Evolutionary conservation across 2,329 filamentous ascomycete species (phyloP).

Genomic region (Aureobasidium zeae): DNA sequence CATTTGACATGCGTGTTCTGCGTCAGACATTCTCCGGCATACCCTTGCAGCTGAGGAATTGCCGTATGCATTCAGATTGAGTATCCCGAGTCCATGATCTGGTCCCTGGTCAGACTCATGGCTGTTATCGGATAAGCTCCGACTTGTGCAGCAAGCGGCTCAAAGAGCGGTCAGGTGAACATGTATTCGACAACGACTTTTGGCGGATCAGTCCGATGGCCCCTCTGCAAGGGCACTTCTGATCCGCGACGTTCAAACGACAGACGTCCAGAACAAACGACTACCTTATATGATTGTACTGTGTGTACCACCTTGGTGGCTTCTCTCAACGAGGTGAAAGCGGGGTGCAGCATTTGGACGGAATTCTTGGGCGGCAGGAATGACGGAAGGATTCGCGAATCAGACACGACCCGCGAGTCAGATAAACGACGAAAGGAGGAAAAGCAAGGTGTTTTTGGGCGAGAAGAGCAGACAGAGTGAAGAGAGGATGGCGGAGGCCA

Average conservation of each 20-base stretch:
- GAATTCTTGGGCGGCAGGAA: background rate
- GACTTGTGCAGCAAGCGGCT: too few relatives aligned
- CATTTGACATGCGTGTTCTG: too few relatives aligned
- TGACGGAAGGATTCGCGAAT: background rate
- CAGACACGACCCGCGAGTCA: constrained; percentile 5
- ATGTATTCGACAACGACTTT: background rate
- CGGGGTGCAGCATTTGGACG: background rate
- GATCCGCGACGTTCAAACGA: background rate
- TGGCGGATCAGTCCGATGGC: constrained; percentile 1
- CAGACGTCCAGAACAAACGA: background rate
- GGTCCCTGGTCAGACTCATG: too few relatives aligned
- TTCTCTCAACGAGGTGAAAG: background rate
- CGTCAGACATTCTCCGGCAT: background rate
- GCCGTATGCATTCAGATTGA: too few relatives aligned
- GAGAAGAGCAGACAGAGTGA: background rate
- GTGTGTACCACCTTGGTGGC: background rate
- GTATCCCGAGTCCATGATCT: too few relatives aligned
- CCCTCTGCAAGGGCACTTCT: constrained; percentile 10
- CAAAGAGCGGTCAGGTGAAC: constrained; percentile 7
- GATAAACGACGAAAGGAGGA: background rate
- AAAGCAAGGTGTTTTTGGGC: constrained; percentile 6
- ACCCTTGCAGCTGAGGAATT: constrained; percentile 1
- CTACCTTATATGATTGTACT: background rate
- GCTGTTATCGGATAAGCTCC: too few relatives aligned
- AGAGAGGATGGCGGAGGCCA: too few relatives aligned